Evolutionary conservation across 345 rosid genomes (phyloP).

Genomic region (Eucalyptus erythrocorys): DNA sequence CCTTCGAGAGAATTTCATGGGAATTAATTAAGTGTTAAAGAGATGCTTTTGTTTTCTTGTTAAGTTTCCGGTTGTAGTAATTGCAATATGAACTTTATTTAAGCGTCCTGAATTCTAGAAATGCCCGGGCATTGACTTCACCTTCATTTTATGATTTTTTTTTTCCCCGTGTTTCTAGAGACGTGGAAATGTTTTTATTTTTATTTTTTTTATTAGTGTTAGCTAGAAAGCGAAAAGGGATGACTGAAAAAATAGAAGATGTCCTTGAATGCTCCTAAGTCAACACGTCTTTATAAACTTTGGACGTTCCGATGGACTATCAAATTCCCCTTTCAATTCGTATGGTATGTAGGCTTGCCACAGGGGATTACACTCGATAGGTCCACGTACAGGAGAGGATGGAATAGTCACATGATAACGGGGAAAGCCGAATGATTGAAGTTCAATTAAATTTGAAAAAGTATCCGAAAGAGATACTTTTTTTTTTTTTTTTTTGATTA

Average conservation of each 20-base stretch:
- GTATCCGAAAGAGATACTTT: background rate
- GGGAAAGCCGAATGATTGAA: background rate
- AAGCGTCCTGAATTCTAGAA: background rate
- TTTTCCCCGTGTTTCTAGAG: background rate
- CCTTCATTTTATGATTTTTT: background rate
- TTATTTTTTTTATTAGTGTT: background rate
- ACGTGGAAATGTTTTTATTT: background rate
- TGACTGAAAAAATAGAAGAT: background rate
- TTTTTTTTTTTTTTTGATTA: too few species aligned
- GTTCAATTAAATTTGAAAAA: background rate
- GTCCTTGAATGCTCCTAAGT: background rate
- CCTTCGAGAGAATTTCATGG: background rate
- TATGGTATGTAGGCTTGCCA: background rate
- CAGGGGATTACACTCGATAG: background rate
- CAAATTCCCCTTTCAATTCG: background rate
- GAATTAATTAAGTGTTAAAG: background rate
- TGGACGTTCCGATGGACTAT: background rate
- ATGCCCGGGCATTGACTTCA: background rate
- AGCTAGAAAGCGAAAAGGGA: background rate
- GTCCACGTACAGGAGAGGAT: background rate
- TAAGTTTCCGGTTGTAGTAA: background rate
- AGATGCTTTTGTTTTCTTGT: background rate
- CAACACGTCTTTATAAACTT: background rate
- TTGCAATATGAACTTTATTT: background rate
- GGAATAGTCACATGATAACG: background rate